These are phyloP conservation scores for Tubosaeta sp. DNA, from an alignment of 768 basidiomycete species.

Conservation along the genomic window DNA sequence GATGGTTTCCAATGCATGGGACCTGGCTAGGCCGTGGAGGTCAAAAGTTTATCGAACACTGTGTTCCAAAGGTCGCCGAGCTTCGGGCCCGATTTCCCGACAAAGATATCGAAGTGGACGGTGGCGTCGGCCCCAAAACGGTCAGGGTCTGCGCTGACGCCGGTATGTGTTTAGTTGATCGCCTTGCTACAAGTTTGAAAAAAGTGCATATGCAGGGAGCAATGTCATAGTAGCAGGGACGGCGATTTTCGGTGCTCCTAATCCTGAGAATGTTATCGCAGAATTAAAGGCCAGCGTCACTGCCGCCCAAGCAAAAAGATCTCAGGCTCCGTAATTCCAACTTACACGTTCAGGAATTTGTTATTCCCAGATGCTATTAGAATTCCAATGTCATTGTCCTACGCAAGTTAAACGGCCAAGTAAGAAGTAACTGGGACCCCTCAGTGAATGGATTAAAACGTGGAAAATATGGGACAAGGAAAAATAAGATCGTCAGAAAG, in stretches of 20 bases:
- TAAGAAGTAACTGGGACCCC: constrained; percentile 8
- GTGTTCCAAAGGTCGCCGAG: constrained; percentile 89
- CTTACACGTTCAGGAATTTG: not conserved
- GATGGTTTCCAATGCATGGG: not conserved
- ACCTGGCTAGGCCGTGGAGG: constrained; percentile 71
- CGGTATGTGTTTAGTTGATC: constrained; percentile 41
- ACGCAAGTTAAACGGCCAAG: constrained; percentile 15
- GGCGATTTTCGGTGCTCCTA: constrained; percentile 81
- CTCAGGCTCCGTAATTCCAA: constrained; percentile 9
- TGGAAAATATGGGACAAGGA: constrained; percentile 23
- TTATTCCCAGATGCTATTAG: constrained; percentile 20
- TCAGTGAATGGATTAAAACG: constrained; percentile 14
- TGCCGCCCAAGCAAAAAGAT: constrained; percentile 53
- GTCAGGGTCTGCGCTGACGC: constrained; percentile 85
- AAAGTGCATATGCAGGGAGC: constrained; percentile 54
- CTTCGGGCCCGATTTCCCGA: constrained; percentile 86
- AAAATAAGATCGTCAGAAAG: constrained; percentile 22
- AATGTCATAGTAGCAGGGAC: constrained; percentile 99
- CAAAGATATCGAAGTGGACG: constrained; percentile 98
- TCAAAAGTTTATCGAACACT: constrained; percentile 92
- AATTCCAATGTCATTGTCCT: constrained; percentile 24
- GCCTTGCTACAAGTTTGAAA: not conserved
- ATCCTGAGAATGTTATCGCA: constrained; percentile 75
- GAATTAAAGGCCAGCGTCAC: constrained; percentile 67
- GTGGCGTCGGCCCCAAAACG: constrained; percentile 92